Evolutionary conservation across 306 rosid genomes (phyloP), one percentile per base, ranked within the genome.

Genomic region (Herpetospermum pedunculosum): DNA sequence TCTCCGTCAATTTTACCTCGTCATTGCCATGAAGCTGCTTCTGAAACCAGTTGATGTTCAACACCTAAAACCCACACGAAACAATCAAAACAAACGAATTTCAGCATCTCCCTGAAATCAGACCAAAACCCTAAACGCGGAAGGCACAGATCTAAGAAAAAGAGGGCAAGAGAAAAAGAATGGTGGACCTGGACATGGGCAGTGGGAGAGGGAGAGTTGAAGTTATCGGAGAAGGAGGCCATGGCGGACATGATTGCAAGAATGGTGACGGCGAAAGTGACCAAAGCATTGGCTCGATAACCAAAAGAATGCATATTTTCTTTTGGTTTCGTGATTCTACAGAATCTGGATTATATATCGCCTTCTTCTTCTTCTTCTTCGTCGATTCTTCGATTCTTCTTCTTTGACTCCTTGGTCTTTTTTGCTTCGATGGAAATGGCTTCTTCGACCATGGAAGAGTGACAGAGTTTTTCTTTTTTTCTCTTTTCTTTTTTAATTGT

Each of bases 1-100:
- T 37, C 23, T 26, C 40, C 53, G 1, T 16, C 46, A 44, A n/a
- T 76, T 57, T 30, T 73, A 89, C 96, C 92, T 87, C 96, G 68
- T 89, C 92, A 26, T 89, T 85, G 46, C 92, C 90, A 57, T 85
- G 80, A 16, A 89, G 90, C 77, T 89, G 96, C 87, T 89, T 89
- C 84, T 82, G 88, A 50, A 87, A 87, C 92, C 88, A 81, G 54
- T 89, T 87, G 41, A 87, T 81, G 38, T 82, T 89, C 86, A 82
- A 76, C 0, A 87, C 92, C 96, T 85, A 26, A 18, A 79, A 57
- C 21, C 59, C 18, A 53, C 38, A 26, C 1, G 0, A 50, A 35
- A 55, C 0, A 67, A 65, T 65, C 50, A 65, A n/a, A 37, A 63
- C 8, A 40, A 62, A 37, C 1, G 9, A 19, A 65, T 5, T 40